Evolutionary conservation across 2,329 filamentous ascomycete species (phyloP).

Genomic region (Dryadomyces quercus-mongolicae): DNA sequence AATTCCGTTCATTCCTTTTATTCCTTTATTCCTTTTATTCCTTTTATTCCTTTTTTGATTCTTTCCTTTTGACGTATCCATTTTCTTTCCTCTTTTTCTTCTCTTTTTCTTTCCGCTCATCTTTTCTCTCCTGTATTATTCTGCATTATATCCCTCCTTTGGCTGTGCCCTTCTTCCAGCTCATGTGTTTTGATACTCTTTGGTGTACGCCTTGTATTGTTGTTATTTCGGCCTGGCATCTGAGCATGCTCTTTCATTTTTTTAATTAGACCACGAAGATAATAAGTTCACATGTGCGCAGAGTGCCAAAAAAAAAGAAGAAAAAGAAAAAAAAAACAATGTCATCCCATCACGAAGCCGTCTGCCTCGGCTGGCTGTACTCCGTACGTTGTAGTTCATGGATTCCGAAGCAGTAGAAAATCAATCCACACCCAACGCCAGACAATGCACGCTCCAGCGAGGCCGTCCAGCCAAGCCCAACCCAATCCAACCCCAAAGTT

Average conservation of each 20-base stretch:
- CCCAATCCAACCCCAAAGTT: too few relatives aligned
- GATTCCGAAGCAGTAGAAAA: neutral
- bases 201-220: neutral
- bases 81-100: neutral
- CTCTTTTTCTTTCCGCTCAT: too few relatives aligned
- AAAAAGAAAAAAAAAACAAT: neutral
- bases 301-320: neutral
- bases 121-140: neutral
- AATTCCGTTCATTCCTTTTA: neutral
- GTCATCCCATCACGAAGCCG: neutral
- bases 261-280: neutral
- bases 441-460: neutral
- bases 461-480: neutral
- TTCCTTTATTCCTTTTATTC: neutral
- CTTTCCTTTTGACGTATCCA: neutral
- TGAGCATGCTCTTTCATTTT: neutral
- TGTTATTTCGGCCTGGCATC: neutral
- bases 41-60: neutral
- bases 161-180: neutral
- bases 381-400: too few relatives aligned
- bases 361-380: too few relatives aligned
- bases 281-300: neutral
- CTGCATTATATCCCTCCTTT: neutral
- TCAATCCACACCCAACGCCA: neutral
- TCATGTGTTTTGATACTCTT: neutral